Conservation (phyloP, 305 asterid genomes). For the Nicotiana rustica region DNA sequence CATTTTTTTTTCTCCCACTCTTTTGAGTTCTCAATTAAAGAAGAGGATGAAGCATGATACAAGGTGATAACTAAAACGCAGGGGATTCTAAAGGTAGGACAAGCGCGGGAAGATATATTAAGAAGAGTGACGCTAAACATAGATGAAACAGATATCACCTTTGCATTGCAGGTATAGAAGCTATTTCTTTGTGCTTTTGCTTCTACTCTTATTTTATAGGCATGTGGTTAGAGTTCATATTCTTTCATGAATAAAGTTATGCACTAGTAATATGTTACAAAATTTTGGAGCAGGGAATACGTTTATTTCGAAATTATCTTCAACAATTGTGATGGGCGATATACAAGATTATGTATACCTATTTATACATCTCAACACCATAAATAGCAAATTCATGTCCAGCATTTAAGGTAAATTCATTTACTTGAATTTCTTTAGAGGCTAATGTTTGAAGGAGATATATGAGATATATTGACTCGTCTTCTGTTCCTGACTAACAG, state of each 20-base stretch:
- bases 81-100: conserved; percentile 91
- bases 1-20: not conserved
- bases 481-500: too few species aligned
- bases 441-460: too few species aligned
- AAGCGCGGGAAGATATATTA: conserved; percentile 78
- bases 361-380: too few species aligned
- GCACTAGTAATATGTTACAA: conserved; percentile 1
- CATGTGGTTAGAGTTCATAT: not conserved
- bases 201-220: conserved; percentile 8
- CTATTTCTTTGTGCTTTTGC: not conserved
- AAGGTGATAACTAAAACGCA: conserved; percentile 47
- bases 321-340: conserved; percentile 45
- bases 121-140: conserved; percentile 76
- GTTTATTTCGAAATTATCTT: conserved; percentile 87
- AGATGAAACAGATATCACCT: conserved; percentile 75
- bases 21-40: conserved; percentile 3
- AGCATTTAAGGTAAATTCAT: too few species aligned
- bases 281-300: conserved; percentile 66
- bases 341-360: not conserved
- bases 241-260: not conserved
- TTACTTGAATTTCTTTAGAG: too few species aligned
- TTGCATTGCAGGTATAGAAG: conserved; percentile 79
- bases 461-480: too few species aligned
- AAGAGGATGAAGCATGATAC: not conserved
- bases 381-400: too few species aligned